Base-by-base conservation (phyloP, 1,284 basidiomycete genomes). In the Erythrobasidium hasegawianum region DNA sequence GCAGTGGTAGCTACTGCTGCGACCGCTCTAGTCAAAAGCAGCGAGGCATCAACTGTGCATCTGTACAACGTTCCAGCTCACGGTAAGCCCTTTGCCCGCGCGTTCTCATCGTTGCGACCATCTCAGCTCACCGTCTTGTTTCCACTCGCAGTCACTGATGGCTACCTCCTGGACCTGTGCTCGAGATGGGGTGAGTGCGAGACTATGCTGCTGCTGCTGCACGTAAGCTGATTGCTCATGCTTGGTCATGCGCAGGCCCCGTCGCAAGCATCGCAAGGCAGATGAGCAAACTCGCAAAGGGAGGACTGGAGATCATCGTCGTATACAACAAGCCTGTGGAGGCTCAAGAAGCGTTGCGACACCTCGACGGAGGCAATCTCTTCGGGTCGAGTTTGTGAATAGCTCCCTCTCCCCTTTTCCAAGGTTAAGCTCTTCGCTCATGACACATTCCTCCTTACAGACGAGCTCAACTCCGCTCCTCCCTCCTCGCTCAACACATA, bases 141-240 rank as follows among this genome's bases (percentile, higher is more conserved):
- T 27, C 9, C 8, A 57, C 55, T 57, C 18, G 49, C 62, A 65
- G 62, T 65, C n/a, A 57, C 62, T 3, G 62, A 65, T 65, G 56
- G 62, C n/a, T 65, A 65, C 49, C 39, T 65, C 20, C 56, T 58
- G 13, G 62, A 65, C 14, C 49, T 65, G 11, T 47, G 43, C 39
- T 65, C 62, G 18, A 49, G 38, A 57, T 65, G 62, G 62, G 62
- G 62, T 65, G 41, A 49, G 62, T 52, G 20, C 7, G 20, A 27
- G 3, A 26, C 40, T 64, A 13, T n/a, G 20, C 50, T 16, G 16
- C 50, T 53, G 18, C 20, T n/a, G 26, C 26, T 22, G n/a, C n/a
- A n/a, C 26, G 5, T 20, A 24, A 18, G 43, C 43, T 47, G 43
- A 47, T 24, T n/a, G 22, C 43, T 18, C 43, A 5, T 24, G 22